phyloP scores from a whole-genome alignment of 345 rosid genomes.

The Litchi chinensis region DNA sequence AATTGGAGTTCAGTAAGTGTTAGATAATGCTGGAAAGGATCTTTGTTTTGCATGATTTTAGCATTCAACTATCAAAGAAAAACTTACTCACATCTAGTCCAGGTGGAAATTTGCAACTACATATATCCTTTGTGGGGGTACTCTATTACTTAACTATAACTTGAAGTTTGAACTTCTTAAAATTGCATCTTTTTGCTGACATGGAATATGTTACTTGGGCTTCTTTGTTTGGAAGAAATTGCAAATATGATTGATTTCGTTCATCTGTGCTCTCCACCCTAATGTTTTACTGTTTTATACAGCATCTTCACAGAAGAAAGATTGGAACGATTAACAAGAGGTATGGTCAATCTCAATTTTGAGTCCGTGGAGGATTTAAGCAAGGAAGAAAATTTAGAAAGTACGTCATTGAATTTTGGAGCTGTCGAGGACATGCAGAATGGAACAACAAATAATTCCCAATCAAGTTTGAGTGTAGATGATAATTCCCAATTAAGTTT shows the following conservation, averaged over 20 bases:
- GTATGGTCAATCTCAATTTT: slow-evolving; percentile 51
- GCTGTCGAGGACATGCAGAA: slow-evolving; percentile 32
- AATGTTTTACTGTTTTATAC: slow-evolving; percentile 26
- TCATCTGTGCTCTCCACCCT: slow-evolving; percentile 10
- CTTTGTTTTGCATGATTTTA: neutral
- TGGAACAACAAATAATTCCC: slow-evolving; percentile 33
- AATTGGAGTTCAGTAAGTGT: neutral
- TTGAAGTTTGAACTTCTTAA: neutral
- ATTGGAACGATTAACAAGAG: slow-evolving; percentile 77
- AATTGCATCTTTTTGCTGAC: neutral
- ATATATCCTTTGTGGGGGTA: neutral
- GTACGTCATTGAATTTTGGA: slow-evolving; percentile 25
- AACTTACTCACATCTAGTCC: neutral
- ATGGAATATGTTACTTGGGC: neutral
- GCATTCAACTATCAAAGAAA: neutral
- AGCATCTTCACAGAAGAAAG: slow-evolving; percentile 94
- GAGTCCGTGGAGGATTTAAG: slow-evolving; percentile 37
- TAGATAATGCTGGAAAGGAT: neutral
- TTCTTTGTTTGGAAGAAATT: neutral
- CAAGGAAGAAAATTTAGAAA: slow-evolving; percentile 42
- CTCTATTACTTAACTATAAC: neutral
- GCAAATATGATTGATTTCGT: neutral
- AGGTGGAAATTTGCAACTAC: neutral
- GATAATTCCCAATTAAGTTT: slow-evolving; percentile 37
- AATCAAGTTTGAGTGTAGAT: slow-evolving; percentile 27